Base-by-base conservation (phyloP, 805 yeast genomes). In the Candida nitratophila region DNA sequence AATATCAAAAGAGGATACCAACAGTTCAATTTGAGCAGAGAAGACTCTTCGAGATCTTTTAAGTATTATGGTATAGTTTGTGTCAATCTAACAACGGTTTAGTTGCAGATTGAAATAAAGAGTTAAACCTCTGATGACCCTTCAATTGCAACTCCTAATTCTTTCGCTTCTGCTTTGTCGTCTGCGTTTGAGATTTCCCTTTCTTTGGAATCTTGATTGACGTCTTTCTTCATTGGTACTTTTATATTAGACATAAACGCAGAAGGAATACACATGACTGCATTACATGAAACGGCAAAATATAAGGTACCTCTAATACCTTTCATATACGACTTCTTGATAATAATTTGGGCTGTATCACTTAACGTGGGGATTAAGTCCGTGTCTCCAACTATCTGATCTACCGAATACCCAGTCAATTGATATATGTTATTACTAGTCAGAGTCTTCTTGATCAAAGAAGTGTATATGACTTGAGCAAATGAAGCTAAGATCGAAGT, bases 401-500 rank as follows among this genome's bases (percentile, higher is more conserved):
- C 4, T 6, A 17, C 37, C 10, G 37, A 19, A 20, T 34, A 34
- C 4, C 37, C 24, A 11, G 22, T 34, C 14, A 19, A n/a, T 19
- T 34, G n/a, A 19, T 34, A 11, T 9, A 12, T 19, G 3, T 8
- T 19, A n/a, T n/a, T n/a, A n/a, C n/a, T n/a, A n/a, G n/a, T n/a
- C n/a, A n/a, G n/a, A n/a, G n/a, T n/a, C n/a, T 34, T 34, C 24
- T 34, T 34, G 8, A 34, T 34, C 15, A 34, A 19, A 34, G 56
- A 44, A 9, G 65, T 56, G 51, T 69, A 71, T 7, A 67, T 65
- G 16, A 68, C 61, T 46, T 71, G 74, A 3, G 70, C 65, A 20
- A 73, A 56, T 31, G 61, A 65, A 4, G 73, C 63, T 17, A 73
- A 68, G 21, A 77, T 34, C 1, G 80, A 65, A 39, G 74, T 72